Conservation (phyloP, 768 basidiomycete species). For the Leccinum longicurvipes region DNA sequence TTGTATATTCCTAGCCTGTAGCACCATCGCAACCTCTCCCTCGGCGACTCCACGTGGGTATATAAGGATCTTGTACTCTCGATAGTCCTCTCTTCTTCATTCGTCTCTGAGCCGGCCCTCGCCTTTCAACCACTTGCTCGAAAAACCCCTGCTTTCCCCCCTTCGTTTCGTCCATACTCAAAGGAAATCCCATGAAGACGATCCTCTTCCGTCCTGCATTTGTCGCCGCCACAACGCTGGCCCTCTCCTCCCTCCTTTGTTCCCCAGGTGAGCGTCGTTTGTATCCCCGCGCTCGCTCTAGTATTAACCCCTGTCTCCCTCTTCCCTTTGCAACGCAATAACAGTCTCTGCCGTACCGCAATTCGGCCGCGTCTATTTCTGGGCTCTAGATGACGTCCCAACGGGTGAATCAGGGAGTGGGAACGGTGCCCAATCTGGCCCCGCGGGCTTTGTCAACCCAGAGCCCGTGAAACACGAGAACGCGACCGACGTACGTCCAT, state of each 20-base stretch:
- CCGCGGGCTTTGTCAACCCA: background rate
- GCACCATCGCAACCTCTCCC: background rate
- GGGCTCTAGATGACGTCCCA: slow-evolving; percentile 7
- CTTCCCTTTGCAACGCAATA: too few relatives aligned
- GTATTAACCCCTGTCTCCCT: background rate
- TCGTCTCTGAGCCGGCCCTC: slow-evolving; percentile 14
- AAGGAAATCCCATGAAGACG: slow-evolving; percentile 13
- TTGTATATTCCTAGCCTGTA: too few relatives aligned
- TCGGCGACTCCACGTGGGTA: background rate
- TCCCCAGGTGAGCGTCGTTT: slow-evolving; percentile 12
- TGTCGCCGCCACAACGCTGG: slow-evolving; percentile 6
- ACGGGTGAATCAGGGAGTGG: background rate
- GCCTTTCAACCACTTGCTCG: background rate
- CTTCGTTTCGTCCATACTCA: background rate
- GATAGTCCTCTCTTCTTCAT: background rate
- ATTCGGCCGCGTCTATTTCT: slow-evolving; percentile 14
- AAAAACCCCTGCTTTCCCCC: background rate
- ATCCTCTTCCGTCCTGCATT: slow-evolving; percentile 21
- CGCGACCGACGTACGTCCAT: background rate
- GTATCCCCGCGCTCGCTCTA: background rate
- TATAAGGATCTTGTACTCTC: background rate
- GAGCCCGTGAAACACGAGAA: background rate
- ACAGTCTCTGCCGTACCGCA: slow-evolving; percentile 21
- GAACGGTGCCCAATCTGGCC: background rate
- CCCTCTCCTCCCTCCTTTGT: slow-evolving; percentile 10